These are phyloP conservation scores for Infundibulicybe gibba DNA, from an alignment of 768 basidiomycete genomes.

Conservation along the genomic window DNA sequence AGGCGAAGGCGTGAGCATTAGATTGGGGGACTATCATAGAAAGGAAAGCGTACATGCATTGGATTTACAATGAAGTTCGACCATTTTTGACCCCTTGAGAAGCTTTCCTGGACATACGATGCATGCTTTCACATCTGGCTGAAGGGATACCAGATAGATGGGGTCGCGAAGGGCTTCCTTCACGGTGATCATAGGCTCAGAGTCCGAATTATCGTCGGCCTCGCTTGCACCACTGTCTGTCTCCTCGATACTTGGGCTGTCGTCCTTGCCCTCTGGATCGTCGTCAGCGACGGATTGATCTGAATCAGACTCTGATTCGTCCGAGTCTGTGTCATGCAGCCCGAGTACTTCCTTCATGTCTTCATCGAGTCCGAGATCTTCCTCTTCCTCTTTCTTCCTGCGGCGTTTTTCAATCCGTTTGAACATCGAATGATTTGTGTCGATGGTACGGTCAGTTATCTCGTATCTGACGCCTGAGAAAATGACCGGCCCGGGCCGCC, in stretches of 20 bases:
- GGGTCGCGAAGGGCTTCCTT: conserved; percentile 60
- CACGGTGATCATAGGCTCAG: conserved; percentile 47
- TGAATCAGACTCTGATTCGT: conserved; percentile 59
- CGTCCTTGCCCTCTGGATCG: conserved; percentile 21
- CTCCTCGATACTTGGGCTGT: conserved; percentile 11
- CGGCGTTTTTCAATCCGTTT: conserved; percentile 72
- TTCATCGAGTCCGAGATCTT: conserved; percentile 59
- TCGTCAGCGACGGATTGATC: conserved; percentile 34
- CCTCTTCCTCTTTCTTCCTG: conserved; percentile 57
- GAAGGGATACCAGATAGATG: conserved; percentile 52
- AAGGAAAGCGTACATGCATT: conserved; percentile 48
- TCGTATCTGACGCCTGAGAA: conserved; percentile 3
- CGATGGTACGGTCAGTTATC: no score
- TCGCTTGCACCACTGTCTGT: conserved; percentile 15
- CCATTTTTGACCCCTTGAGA: conserved; percentile 59
- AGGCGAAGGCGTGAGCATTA: conserved; percentile 8
- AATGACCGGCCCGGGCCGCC: neutral
- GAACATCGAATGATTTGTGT: conserved; percentile 47
- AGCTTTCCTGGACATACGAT: conserved; percentile 69
- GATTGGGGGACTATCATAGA: conserved; percentile 1
- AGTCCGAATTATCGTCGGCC: conserved; percentile 23
- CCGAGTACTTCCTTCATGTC: conserved; percentile 65
- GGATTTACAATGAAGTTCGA: conserved; percentile 54
- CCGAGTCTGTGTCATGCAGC: conserved; percentile 72
- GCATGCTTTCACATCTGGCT: conserved; percentile 57